Evolutionary conservation across 768 basidiomycete species (phyloP).

Genomic region (Strobilomyces confusus): DNA sequence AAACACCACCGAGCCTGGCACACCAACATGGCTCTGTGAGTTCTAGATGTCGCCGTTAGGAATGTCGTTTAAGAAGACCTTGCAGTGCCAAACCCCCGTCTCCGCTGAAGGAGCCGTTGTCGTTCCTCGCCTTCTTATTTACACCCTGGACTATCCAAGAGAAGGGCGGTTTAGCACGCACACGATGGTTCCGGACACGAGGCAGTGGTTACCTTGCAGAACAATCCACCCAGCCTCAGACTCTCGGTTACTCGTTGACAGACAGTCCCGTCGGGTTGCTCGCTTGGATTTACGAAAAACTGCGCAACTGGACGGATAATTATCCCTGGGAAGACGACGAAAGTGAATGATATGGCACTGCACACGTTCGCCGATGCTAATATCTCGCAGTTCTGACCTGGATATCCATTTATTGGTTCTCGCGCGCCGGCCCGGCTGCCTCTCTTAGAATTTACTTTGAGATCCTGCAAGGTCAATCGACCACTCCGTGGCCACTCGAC

Average conservation of each 20-base stretch:
- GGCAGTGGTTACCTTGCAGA: slow-evolving; percentile 28
- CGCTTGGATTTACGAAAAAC: slow-evolving; percentile 50
- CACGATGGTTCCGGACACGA: slow-evolving; percentile 13
- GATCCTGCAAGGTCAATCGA: slow-evolving; percentile 9
- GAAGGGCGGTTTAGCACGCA: slow-evolving; percentile 17
- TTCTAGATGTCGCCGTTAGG: not conserved
- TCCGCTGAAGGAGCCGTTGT: slow-evolving; percentile 27
- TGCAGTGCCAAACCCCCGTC: slow-evolving; percentile 24
- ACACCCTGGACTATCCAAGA: slow-evolving; percentile 27
- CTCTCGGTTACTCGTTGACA: slow-evolving; percentile 47
- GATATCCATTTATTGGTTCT: slow-evolving; percentile 58
- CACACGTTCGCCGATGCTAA: not conserved
- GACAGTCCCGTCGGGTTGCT: slow-evolving; percentile 55
- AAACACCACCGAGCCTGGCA: slow-evolving; percentile 50
- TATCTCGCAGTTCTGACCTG: slow-evolving; percentile 47
- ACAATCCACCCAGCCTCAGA: slow-evolving; percentile 45
- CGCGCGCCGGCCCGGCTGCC: slow-evolving; percentile 54
- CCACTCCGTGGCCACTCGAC: not conserved
- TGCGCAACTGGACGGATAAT: slow-evolving; percentile 43
- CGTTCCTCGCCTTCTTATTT: slow-evolving; percentile 24
- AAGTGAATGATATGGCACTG: slow-evolving; percentile 28
- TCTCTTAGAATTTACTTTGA: slow-evolving; percentile 59
- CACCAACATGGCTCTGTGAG: slow-evolving; percentile 32
- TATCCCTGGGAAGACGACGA: slow-evolving; percentile 58
- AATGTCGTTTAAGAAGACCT: not conserved